Conservation (phyloP, 2,329 filamentous ascomycete genomes). For the Epicoccum sorghinum region DNA sequence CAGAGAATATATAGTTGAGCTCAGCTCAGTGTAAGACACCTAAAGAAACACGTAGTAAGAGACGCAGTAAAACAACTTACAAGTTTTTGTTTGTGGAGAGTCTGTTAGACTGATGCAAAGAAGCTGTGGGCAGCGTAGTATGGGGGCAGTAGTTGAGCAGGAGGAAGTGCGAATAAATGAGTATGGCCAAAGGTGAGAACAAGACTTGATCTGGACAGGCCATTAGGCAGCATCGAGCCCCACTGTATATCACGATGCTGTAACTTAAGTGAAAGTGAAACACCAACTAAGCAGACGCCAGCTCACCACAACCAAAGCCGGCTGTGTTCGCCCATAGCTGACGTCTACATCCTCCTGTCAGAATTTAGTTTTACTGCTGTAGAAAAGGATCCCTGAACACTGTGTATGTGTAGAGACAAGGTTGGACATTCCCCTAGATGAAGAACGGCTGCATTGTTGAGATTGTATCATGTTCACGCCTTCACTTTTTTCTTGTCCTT, state of each 20-base stretch:
- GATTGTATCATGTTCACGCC: background rate
- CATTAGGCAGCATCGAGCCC: too few relatives aligned
- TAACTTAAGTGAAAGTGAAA: slow-evolving; percentile 16
- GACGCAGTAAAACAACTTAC: background rate
- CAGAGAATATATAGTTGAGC: background rate
- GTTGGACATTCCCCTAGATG: too few relatives aligned
- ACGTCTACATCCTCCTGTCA: background rate
- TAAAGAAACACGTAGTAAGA: background rate
- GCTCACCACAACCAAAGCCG: background rate
- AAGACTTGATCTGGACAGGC: too few relatives aligned
- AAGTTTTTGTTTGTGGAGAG: background rate
- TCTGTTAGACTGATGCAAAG: background rate
- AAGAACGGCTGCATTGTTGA: too few relatives aligned
- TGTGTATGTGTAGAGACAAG: too few relatives aligned
- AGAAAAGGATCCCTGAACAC: too few relatives aligned
- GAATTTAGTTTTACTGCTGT: background rate
- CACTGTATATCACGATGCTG: background rate
- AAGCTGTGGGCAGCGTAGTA: too few relatives aligned
- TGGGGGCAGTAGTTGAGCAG: too few relatives aligned
- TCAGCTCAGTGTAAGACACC: background rate
- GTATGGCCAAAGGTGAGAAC: too few relatives aligned
- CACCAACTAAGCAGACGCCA: background rate
- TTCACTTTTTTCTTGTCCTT: slow-evolving; percentile 34
- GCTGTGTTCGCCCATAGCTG: background rate
- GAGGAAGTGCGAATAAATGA: too few relatives aligned